Percentiles rank a stretch among this genome's conserved stretches.
Evolutionary conservation across 768 basidiomycete genomes (phyloP).

Genomic region (Termitomyces bulborhizus): DNA sequence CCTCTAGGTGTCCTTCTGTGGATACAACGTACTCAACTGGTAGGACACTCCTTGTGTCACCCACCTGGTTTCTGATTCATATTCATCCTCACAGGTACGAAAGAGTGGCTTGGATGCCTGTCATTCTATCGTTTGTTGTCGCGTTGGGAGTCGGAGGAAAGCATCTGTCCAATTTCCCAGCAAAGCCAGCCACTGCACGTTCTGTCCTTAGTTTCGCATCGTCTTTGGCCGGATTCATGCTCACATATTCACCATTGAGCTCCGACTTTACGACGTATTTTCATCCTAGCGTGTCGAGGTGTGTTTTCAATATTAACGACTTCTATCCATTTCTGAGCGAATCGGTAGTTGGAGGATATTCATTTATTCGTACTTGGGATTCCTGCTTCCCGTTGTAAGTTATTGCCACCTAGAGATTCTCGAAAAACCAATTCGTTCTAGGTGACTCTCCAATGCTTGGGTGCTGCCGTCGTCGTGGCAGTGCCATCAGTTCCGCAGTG

Average conservation of each 20-base stretch:
- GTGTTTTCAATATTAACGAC: background rate
- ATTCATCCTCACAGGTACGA: conserved; percentile 46
- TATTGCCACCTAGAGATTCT: background rate
- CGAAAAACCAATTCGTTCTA: conserved; percentile 9
- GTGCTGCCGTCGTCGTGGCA: conserved; percentile 62
- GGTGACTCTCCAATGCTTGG: conserved; percentile 41
- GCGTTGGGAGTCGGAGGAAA: conserved; percentile 71
- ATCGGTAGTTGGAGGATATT: conserved; percentile 56
- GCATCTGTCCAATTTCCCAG: conserved; percentile 46
- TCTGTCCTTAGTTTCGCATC: conserved; percentile 61
- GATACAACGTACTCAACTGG: conserved; percentile 44
- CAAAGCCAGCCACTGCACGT: conserved; percentile 46
- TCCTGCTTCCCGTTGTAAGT: conserved; percentile 51
- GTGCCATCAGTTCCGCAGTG: conserved; percentile 53
- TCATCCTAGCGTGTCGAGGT: conserved; percentile 53
- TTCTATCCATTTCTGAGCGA: background rate
- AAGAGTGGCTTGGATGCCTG: conserved; percentile 69
- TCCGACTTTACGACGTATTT: conserved; percentile 78
- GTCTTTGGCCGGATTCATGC: conserved; percentile 66
- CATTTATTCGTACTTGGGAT: conserved; percentile 61
- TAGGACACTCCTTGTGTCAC: conserved; percentile 6
- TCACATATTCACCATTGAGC: conserved; percentile 54
- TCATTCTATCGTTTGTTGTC: conserved; percentile 67
- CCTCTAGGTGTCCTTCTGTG: conserved; percentile 49
- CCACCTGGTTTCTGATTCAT: background rate